phyloP scores from a whole-genome alignment of 805 yeast genomes.

The Kuraishia molischiana region DNA sequence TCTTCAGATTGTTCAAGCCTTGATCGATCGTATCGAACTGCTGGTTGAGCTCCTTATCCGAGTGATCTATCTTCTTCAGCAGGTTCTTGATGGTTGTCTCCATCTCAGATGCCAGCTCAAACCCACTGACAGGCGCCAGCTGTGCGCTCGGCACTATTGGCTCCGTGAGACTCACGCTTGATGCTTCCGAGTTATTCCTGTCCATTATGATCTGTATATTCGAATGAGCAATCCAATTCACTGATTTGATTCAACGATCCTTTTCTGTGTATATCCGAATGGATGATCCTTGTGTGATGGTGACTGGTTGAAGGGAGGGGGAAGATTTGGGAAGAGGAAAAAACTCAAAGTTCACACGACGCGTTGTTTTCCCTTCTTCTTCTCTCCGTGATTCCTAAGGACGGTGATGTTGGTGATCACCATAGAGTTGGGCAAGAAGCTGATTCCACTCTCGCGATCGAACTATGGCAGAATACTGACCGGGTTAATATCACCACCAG shows the following conservation, averaged over 20 bases:
- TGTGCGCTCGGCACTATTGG: not conserved
- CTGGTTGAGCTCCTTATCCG: conserved; percentile 1
- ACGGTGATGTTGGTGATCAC: not conserved
- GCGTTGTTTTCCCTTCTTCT: no score
- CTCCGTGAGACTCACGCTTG: not conserved
- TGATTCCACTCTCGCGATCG: not conserved
- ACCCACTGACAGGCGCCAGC: not conserved
- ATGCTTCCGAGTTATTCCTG: not conserved
- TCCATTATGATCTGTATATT: no score
- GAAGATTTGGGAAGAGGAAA: no score
- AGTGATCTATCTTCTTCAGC: conserved; percentile 1
- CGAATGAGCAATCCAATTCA: no score
- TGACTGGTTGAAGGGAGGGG: no score
- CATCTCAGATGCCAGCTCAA: conserved; percentile 2
- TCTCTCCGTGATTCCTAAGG: no score
- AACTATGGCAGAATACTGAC: not conserved
- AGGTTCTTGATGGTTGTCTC: conserved; percentile 2
- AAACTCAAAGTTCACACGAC: no score
- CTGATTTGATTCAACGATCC: no score
- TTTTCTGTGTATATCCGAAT: no score
- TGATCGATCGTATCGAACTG: conserved; percentile 1
- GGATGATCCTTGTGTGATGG: no score
- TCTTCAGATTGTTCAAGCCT: not conserved
- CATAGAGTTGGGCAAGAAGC: not conserved
- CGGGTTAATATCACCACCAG: not conserved